Conservation (phyloP, 2,329 filamentous ascomycete genomes). For the Zymoseptoria tritici region DNA sequence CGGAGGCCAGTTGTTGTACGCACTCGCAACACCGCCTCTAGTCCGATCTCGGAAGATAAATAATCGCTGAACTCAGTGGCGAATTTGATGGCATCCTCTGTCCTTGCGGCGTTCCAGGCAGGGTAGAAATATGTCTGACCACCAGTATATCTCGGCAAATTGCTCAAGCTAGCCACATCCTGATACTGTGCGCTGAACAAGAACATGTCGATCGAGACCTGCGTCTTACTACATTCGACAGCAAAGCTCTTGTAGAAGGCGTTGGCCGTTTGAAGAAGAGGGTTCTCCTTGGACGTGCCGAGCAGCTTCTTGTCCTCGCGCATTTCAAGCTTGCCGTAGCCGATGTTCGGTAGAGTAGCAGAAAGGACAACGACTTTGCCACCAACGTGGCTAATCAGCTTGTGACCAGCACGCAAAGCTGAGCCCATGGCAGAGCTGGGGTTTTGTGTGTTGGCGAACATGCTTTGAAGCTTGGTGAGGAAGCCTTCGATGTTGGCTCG, state of each 20-base stretch:
- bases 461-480: constrained; percentile 80
- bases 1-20: constrained; percentile 88
- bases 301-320: constrained; percentile 93
- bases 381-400: constrained; percentile 86
- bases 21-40: constrained; percentile 92
- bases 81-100: constrained; percentile 96
- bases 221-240: constrained; percentile 96
- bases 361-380: constrained; percentile 92
- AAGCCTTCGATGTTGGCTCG: constrained; percentile 87
- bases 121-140: constrained; percentile 99
- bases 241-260: constrained; percentile 99
- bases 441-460: constrained; percentile 94
- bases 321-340: constrained; percentile 83
- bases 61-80: constrained; percentile 95
- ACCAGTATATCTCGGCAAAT: constrained; percentile 89
- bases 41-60: constrained; percentile 88
- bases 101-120: constrained; percentile 88
- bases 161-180: constrained; percentile 92
- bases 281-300: constrained; percentile 85
- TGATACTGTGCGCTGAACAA: constrained; percentile 93
- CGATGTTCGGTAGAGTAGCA: constrained; percentile 81
- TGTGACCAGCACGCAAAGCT: constrained; percentile 85
- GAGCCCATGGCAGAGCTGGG: constrained; percentile 91
- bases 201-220: constrained; percentile 98
- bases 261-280: constrained; percentile 81